Conservation (phyloP, 1,284 basidiomycete species). For the Wallemia hederae region DNA sequence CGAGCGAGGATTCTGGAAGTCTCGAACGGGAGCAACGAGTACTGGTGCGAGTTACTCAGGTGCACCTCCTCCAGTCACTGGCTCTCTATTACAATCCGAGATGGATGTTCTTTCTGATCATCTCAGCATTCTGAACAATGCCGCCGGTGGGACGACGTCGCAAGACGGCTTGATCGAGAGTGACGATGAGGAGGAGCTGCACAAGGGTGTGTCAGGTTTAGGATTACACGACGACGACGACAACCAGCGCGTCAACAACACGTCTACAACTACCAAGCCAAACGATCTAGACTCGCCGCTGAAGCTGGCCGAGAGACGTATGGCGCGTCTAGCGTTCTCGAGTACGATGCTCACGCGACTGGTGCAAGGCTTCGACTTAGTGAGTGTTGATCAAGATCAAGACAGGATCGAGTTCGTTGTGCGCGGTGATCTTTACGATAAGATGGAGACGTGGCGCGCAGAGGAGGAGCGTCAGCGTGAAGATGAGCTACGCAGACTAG, state of each 20-base stretch:
- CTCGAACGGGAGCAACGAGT: conserved; percentile 17
- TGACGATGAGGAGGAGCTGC: conserved; percentile 23
- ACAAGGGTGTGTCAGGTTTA: conserved; percentile 21
- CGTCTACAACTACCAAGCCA: too few species aligned
- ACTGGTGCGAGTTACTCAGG: conserved; percentile 18
- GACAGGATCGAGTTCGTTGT: conserved; percentile 28
- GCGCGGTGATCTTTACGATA: conserved; percentile 33
- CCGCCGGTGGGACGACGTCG: conserved; percentile 18
- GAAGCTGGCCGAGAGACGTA: conserved; percentile 23
- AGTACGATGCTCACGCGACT: conserved; percentile 35
- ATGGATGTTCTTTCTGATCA: conserved; percentile 42
- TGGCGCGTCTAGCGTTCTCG: conserved; percentile 42
- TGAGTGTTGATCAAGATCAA: conserved; percentile 16
- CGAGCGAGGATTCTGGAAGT: conserved; percentile 64
- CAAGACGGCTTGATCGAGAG: conserved; percentile 54
- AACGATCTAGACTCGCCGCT: conserved; percentile 11
- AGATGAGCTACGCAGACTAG: neutral
- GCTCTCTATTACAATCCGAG: conserved; percentile 26
- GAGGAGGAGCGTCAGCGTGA: conserved; percentile 23
- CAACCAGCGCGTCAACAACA: too few species aligned
- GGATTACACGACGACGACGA: neutral
- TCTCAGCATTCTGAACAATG: conserved; percentile 21
- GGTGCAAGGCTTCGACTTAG: conserved; percentile 48
- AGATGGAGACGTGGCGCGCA: conserved; percentile 37
- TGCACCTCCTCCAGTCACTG: conserved; percentile 20